Conservation (phyloP, 2,329 filamentous ascomycete species). For the Trichoderma endophyticum region DNA sequence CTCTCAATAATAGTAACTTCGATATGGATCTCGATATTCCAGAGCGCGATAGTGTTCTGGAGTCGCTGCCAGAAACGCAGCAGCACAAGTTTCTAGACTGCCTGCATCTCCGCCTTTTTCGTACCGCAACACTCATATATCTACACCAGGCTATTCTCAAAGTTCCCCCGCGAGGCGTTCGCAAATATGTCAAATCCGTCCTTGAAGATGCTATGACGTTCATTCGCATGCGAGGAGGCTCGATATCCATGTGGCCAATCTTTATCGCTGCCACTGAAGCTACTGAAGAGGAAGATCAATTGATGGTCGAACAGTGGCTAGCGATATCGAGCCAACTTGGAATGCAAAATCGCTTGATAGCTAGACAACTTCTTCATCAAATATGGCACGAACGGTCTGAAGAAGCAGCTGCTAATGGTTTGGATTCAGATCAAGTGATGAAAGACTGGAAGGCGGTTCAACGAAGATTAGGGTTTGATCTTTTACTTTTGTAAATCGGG, state of each 20-base stretch:
- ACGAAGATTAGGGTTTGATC: not conserved
- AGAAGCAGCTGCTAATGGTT: not conserved
- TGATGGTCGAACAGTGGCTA: constrained; percentile 4
- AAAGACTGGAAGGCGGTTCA: not conserved
- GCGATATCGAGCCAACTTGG: not conserved
- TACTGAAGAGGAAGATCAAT: not conserved
- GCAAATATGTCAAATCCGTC: not conserved
- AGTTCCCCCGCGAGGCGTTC: not conserved
- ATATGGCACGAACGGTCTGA: not conserved
- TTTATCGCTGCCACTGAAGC: constrained; percentile 11
- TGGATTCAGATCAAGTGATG: not conserved
- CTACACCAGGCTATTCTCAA: not conserved
- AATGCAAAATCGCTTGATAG: not conserved
- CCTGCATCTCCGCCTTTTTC: constrained; percentile 1
- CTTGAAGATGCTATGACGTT: constrained; percentile 1
- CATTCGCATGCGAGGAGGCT: not conserved
- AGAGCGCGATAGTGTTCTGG: not conserved
- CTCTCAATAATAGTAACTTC: not conserved
- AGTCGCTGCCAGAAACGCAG: not conserved
- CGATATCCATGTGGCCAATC: constrained; percentile 8
- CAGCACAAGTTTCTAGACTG: not conserved
- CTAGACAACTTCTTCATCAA: not conserved
- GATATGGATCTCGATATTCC: not conserved
- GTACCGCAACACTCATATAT: constrained; percentile 4
- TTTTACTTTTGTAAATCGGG: not conserved